These are phyloP conservation scores for Lactarius sanguifluus DNA, from an alignment of 768 basidiomycete genomes.

Conservation along the genomic window DNA sequence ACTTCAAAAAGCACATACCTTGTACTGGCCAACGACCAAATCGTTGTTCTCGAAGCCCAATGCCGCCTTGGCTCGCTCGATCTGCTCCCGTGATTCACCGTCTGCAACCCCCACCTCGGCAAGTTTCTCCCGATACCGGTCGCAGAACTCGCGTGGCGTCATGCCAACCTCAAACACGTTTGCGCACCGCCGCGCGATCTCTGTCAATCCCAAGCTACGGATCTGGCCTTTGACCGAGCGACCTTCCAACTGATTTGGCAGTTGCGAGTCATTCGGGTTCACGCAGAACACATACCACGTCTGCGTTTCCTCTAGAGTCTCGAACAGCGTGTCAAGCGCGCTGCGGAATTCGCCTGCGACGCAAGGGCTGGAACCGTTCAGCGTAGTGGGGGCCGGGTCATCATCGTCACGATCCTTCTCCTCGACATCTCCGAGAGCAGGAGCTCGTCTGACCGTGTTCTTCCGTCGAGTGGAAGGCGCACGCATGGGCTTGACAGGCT, in stretches of 20 bases:
- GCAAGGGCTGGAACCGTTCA: conserved; percentile 52
- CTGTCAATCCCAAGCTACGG: conserved; percentile 72
- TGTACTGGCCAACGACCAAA: conserved; percentile 77
- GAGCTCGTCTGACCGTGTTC: conserved; percentile 63
- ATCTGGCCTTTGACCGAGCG: conserved; percentile 92
- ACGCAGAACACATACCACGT: conserved; percentile 91
- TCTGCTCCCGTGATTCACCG: conserved; percentile 57
- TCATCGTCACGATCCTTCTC: conserved; percentile 53
- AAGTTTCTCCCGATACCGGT: conserved; percentile 75
- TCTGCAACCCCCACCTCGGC: conserved; percentile 54
- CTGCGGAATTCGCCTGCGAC: conserved; percentile 87
- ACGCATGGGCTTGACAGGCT: conserved; percentile 91
- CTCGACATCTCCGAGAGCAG: conserved; percentile 46
- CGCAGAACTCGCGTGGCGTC: conserved; percentile 82
- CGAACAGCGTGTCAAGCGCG: conserved; percentile 82
- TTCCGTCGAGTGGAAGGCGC: conserved; percentile 88
- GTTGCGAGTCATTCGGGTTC: conserved; percentile 92
- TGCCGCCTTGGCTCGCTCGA: conserved; percentile 56
- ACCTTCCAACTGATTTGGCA: conserved; percentile 93
- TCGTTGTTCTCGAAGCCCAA: conserved; percentile 66
- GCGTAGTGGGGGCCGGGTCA: conserved; percentile 34
- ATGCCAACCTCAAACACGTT: conserved; percentile 82
- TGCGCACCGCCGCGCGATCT: conserved; percentile 66
- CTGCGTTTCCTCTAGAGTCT: conserved; percentile 86
- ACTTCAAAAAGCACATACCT: conserved; percentile 50